These are phyloP conservation scores for Aspergillus glaucus DNA, from an alignment of 2,329 filamentous ascomycete species.

Conservation along the genomic window DNA sequence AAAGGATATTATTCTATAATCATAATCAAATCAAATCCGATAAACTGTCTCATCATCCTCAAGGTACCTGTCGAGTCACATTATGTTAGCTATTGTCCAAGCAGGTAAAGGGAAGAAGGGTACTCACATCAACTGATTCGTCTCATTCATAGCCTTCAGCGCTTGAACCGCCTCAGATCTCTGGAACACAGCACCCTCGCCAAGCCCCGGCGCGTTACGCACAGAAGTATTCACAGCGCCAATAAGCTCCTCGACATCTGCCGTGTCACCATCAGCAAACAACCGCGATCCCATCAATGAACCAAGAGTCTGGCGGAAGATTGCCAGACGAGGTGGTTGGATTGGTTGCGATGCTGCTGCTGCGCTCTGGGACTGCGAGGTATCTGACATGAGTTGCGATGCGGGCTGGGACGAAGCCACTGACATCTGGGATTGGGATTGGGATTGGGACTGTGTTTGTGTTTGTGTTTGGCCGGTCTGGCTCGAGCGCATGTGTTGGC, in stretches of 20 bases:
- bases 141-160: conserved; percentile 69
- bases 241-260: conserved; percentile 67
- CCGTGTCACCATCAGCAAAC: conserved; percentile 76
- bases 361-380: conserved; percentile 43
- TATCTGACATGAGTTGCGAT: conserved; percentile 57
- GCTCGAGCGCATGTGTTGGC: conserved; percentile 31
- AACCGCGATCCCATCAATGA: conserved; percentile 73
- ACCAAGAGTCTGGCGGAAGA: conserved; percentile 76
- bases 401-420: conserved; percentile 74
- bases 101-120: background rate
- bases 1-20: background rate
- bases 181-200: conserved; percentile 56
- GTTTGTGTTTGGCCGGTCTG: conserved; percentile 25
- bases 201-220: conserved; percentile 37
- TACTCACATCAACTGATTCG: conserved; percentile 88
- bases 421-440: conserved; percentile 52
- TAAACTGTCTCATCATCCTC: conserved; percentile 59
- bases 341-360: conserved; percentile 36
- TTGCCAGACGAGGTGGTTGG: conserved; percentile 55
- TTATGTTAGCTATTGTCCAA: conserved; percentile 44
- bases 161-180: conserved; percentile 69
- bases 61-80: conserved; percentile 31
- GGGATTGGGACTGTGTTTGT: conserved; percentile 32
- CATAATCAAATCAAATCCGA: conserved; percentile 50
- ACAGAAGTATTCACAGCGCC: conserved; percentile 71